Evolutionary conservation across 257 asterid genomes (phyloP).

Genomic region (Plantago elongata): DNA sequence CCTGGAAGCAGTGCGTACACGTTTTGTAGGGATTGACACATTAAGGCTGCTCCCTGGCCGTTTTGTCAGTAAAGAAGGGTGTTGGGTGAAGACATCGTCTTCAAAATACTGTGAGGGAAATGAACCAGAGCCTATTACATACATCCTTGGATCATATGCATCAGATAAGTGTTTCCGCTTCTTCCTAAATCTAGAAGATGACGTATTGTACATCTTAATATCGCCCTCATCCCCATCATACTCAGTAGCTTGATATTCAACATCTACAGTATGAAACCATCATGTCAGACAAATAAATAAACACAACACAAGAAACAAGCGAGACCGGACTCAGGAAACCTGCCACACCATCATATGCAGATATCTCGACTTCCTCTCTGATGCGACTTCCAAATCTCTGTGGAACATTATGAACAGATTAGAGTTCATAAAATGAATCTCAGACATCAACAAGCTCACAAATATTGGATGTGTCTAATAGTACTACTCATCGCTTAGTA

Average conservation of each 20-base stretch:
- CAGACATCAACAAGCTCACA: neutral
- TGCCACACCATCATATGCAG: conserved; percentile 58
- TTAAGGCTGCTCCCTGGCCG: conserved; percentile 68
- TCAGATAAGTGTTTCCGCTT: conserved; percentile 50
- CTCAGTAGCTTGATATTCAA: conserved; percentile 50
- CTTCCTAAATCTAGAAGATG: conserved; percentile 57
- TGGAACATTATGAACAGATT: conserved; percentile 19
- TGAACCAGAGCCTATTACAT: conserved; percentile 49
- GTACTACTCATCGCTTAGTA: too few species aligned
- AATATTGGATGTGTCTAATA: too few species aligned
- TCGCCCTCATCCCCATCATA: conserved; percentile 86
- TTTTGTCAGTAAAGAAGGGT: conserved; percentile 46
- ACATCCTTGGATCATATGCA: conserved; percentile 51
- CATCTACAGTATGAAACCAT: conserved; percentile 34
- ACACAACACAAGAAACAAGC: conserved; percentile 19
- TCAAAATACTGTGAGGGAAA: conserved; percentile 51
- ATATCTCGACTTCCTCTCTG: conserved; percentile 80
- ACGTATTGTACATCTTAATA: conserved; percentile 47
- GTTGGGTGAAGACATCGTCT: conserved; percentile 45
- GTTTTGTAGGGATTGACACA: conserved; percentile 84
- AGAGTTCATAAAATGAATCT: conserved; percentile 5
- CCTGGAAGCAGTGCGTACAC: conserved; percentile 81
- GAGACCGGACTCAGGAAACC: conserved; percentile 38
- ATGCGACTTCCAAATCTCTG: conserved; percentile 56
- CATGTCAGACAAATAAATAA: conserved; percentile 18